A percentile compares a stretch with the other conserved stretches of the same genome.
Conservation (phyloP, 495 filamentous ascomycete species). For the Cercophora samala region DNA sequence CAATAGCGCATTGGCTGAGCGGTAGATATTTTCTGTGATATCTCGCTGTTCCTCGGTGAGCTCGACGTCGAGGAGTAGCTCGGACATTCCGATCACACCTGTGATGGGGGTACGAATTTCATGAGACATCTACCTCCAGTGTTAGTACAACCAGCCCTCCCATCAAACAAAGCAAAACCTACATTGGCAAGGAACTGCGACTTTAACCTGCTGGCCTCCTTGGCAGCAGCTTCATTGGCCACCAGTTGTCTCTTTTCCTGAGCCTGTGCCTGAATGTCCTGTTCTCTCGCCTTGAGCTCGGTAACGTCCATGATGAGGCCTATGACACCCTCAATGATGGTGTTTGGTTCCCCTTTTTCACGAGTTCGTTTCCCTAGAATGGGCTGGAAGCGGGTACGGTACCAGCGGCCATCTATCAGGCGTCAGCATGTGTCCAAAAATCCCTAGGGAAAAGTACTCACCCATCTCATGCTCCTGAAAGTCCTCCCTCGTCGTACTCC, state of each 20-base stretch:
- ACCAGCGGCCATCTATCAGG: slow-evolving; percentile 52
- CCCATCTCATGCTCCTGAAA: slow-evolving; percentile 50
- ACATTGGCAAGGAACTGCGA: slow-evolving; percentile 64
- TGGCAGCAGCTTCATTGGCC: slow-evolving; percentile 64
- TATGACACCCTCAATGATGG: slow-evolving; percentile 60
- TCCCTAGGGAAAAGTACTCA: slow-evolving; percentile 16
- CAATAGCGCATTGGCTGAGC: slow-evolving; percentile 76
- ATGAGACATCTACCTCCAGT: slow-evolving; percentile 65
- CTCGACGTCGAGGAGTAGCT: slow-evolving; percentile 64
- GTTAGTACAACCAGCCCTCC: not conserved
- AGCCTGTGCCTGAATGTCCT: slow-evolving; percentile 53
- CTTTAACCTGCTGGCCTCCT: slow-evolving; percentile 67
- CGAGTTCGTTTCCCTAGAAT: slow-evolving; percentile 48
- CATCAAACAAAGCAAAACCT: not conserved
- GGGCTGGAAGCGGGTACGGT: slow-evolving; percentile 62
- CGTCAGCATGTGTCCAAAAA: slow-evolving; percentile 26
- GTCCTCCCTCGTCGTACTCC: slow-evolving; percentile 44
- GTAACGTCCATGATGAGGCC: slow-evolving; percentile 68
- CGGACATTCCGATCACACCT: slow-evolving; percentile 72
- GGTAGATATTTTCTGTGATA: slow-evolving; percentile 72
- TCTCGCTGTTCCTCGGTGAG: slow-evolving; percentile 68
- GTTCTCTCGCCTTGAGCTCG: slow-evolving; percentile 57
- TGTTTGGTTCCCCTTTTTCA: slow-evolving; percentile 43
- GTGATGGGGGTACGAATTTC: slow-evolving; percentile 73
- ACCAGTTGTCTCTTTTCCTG: slow-evolving; percentile 60